Evolutionary conservation across 176 grass and related monocot genomes (phyloP), one percentile per base, ranked within the genome.

Genomic region (Phragmites australis): DNA sequence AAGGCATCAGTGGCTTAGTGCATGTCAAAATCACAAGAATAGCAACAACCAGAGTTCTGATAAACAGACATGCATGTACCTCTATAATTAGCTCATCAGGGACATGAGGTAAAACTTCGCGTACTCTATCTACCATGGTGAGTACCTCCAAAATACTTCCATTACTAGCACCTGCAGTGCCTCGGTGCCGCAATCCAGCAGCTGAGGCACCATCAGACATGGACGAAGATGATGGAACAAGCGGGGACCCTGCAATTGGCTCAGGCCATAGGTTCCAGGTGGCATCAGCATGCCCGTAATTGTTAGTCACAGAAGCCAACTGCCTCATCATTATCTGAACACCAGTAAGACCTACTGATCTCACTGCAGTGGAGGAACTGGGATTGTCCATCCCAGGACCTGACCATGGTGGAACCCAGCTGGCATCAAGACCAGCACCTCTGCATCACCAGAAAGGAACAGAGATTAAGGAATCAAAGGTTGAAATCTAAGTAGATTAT

Each of bases 311-410:
- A 80, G 97, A 96, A 63, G 93, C 80, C 60, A 99, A 85, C 65
- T 96, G 97, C 75, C 93, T 92, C 97, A 99, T 96, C 97, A 99
- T 96, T 89, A 99, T 99, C 83, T 99, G 90, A 80, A 99, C 97
- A 66, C 97, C 90, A 6, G 82, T 95, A 70, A 99, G 80, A 72
- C 93, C 97, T 50, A 79, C 88, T 19, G 93, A 93, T 77, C 86
- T 86, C 56, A 81, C 83, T 61, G 87, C 75, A 81, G 86, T 86
- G 56, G 97, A 96, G 74, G 97, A 86, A 83, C 97, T 84, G 17
- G 97, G 88, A 83, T 78, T 81, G 26, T 91, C 97, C 66, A 87
- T 76, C 66, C 80, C 82, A 82, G 84, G 69, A 66, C 60, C 91
- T 19, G 84, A 84, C 92, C 92, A 93, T 19, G 90, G 88, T 87